Conservation (phyloP, 495 filamentous ascomycete genomes). For the Penicillium mononematosum region DNA sequence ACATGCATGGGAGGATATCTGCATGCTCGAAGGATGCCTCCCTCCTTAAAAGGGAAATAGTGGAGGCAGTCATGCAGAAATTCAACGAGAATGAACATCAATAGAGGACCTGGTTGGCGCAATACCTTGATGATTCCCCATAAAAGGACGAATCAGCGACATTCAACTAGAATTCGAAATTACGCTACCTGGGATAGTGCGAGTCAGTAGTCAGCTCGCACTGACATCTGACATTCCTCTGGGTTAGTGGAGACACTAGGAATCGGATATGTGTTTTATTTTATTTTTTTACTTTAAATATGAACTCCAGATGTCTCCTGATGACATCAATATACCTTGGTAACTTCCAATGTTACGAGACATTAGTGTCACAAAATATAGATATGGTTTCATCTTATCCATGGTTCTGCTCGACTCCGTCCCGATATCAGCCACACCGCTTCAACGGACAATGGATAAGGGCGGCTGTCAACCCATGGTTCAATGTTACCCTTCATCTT, state of each 20-base stretch:
- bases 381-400: background rate
- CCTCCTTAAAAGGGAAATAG: constrained; percentile 4
- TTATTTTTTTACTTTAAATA: background rate
- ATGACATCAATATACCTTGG: constrained; percentile 4
- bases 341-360: background rate
- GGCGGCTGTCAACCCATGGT: constrained; percentile 23
- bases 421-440: constrained; percentile 10
- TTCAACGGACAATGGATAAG: constrained; percentile 2
- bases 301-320: background rate
- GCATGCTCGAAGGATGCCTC: constrained; percentile 13
- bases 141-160: constrained; percentile 17
- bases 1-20: constrained; percentile 14
- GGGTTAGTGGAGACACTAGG: constrained; percentile 1
- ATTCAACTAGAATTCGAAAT: constrained; percentile 3
- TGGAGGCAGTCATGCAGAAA: constrained; percentile 11
- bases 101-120: constrained; percentile 16
- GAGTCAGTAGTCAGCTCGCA: constrained; percentile 27
- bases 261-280: background rate
- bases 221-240: constrained; percentile 35
- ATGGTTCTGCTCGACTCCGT: constrained; percentile 10
- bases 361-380: background rate
- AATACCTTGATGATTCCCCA: constrained; percentile 8
- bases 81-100: constrained; percentile 1
- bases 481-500: constrained; percentile 21
- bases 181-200: constrained; percentile 22